Conservation (phyloP, 331 rosid genomes). For the Arachis monticola region DNA sequence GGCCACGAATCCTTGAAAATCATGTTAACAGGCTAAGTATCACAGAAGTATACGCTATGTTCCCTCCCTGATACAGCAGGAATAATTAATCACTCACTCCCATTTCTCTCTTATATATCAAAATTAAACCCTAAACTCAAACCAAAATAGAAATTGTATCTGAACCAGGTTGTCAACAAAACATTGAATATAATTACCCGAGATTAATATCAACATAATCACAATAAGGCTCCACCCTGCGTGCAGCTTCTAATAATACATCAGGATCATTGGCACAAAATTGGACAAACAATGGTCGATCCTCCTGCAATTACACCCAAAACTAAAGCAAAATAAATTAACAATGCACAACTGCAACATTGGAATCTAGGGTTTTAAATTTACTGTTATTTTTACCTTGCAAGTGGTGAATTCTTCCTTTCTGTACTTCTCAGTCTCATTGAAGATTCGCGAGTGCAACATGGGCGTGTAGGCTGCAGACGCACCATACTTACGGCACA, state of each 20-base stretch:
- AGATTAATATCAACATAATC: constrained; percentile 94
- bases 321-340: neutral
- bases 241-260: constrained; percentile 76
- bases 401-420: constrained; percentile 89
- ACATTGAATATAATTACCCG: constrained; percentile 57
- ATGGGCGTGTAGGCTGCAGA: constrained; percentile 55
- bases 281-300: constrained; percentile 87
- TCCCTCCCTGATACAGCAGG: neutral
- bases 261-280: constrained; percentile 97
- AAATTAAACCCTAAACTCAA: neutral
- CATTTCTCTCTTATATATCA: neutral
- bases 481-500: constrained; percentile 81
- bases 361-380: too few relatives aligned
- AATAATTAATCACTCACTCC: neutral
- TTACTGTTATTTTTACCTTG: constrained; percentile 46
- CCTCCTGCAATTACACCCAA: constrained; percentile 39
- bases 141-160: neutral
- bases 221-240: constrained; percentile 74
- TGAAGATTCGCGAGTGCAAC: constrained; percentile 55
- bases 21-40: neutral
- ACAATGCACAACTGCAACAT: neutral
- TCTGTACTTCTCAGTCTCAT: constrained; percentile 79
- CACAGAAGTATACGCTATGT: neutral
- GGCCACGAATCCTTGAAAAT: neutral
- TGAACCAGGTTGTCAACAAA: neutral